Percentiles rank a stretch among this genome's conserved stretches.
These are phyloP conservation scores for Pinus tabuliformis DNA, from an alignment of 75 land plant species.

Conservation along the genomic window DNA sequence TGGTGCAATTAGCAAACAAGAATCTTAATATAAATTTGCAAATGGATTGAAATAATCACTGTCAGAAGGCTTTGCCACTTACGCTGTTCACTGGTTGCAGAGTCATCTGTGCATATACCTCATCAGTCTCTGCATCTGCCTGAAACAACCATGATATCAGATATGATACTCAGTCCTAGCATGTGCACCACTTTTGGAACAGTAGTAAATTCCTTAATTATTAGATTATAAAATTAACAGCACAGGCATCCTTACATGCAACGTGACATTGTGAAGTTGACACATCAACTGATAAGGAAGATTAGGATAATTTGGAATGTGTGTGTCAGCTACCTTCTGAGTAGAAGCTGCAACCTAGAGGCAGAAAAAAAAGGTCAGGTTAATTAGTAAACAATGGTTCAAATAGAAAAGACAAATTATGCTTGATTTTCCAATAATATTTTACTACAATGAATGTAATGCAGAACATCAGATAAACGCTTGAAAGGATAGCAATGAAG, in stretches of 20 bases:
- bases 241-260: slow-evolving; percentile 59
- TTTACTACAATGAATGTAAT: not conserved
- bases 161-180: not conserved
- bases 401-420: not conserved
- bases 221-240: not conserved
- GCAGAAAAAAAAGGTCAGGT: not conserved
- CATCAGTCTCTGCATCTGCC: slow-evolving; percentile 97
- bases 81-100: slow-evolving; percentile 93
- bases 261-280: slow-evolving; percentile 84
- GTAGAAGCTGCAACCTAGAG: slow-evolving; percentile 84
- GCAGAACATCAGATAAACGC: too few species aligned
- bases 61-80: slow-evolving; percentile 6
- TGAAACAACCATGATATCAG: slow-evolving; percentile 22
- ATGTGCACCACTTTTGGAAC: not conserved
- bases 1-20: not conserved
- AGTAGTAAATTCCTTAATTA: not conserved
- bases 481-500: too few species aligned
- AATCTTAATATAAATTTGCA: not conserved
- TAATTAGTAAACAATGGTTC: not conserved
- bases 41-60: not conserved
- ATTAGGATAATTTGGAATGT: slow-evolving; percentile 83
- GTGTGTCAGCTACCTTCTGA: slow-evolving; percentile 57
- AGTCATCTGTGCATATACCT: slow-evolving; percentile 96
- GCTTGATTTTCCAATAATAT: not conserved
- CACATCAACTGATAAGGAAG: slow-evolving; percentile 82